A percentile compares a stretch with the other conserved stretches of the same genome.
Evolutionary conservation across 257 asterid genomes (phyloP).

Genomic region (Rehmannia glutinosa): DNA sequence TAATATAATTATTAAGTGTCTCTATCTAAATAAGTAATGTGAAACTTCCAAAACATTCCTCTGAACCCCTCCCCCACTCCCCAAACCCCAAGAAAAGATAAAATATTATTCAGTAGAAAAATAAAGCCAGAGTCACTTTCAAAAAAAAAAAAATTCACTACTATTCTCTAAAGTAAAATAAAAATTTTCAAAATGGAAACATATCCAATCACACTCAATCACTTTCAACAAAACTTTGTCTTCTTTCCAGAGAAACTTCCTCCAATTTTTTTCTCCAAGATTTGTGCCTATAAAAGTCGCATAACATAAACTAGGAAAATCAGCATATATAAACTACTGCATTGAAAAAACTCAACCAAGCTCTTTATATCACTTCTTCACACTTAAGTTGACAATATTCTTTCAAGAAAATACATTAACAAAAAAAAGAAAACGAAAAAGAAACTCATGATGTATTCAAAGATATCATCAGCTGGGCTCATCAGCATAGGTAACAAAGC

Average conservation of each 20-base stretch:
- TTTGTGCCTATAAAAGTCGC: background rate
- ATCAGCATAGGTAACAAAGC: conserved; percentile 21
- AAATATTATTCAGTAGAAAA: background rate
- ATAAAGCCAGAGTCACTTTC: background rate
- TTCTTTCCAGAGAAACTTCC: conserved; percentile 1
- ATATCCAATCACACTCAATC: background rate
- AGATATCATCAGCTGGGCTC: conserved; percentile 18
- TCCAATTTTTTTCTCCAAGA: too few relatives aligned
- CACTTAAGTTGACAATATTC: background rate
- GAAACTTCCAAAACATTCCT: too few relatives aligned
- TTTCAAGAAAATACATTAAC: background rate
- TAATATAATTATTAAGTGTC: too few relatives aligned
- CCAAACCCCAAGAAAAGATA: too few relatives aligned
- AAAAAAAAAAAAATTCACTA: too few relatives aligned
- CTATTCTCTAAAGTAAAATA: too few relatives aligned
- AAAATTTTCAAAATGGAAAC: too few relatives aligned
- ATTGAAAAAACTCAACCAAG: too few relatives aligned
- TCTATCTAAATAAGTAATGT: too few relatives aligned
- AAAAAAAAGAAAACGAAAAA: background rate
- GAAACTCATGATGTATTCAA: conserved; percentile 12
- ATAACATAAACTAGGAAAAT: background rate
- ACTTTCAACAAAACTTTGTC: background rate
- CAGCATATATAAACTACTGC: too few relatives aligned
- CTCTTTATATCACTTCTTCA: background rate
- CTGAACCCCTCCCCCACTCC: too few relatives aligned